Percentiles rank a stretch among this genome's conserved stretches.
These are phyloP conservation scores for Rhodamnia rubescens DNA, from an alignment of 345 rosid genomes.

Conservation along the genomic window DNA sequence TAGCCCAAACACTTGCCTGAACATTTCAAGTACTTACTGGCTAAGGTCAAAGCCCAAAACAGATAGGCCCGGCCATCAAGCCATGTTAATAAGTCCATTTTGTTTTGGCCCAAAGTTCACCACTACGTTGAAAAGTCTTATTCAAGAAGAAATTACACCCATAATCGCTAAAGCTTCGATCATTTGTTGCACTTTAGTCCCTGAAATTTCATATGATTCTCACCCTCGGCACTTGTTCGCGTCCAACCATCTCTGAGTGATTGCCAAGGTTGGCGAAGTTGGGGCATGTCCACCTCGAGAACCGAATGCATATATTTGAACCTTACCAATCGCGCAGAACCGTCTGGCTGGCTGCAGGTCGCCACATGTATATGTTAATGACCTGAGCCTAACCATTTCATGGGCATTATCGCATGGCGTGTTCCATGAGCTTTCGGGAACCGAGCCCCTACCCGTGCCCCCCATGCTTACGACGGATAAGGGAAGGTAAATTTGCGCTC, in stretches of 20 bases:
- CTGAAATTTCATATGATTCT: background rate
- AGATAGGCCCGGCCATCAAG: background rate
- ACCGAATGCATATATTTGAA: background rate
- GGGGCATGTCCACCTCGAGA: background rate
- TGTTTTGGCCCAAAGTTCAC: background rate
- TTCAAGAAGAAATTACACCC: background rate
- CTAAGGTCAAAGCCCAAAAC: background rate
- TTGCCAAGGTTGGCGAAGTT: accelerated
- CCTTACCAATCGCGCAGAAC: accelerated
- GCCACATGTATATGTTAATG: background rate
- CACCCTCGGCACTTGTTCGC: background rate
- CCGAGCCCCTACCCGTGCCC: background rate
- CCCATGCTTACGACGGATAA: background rate
- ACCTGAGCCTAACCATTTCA: accelerated
- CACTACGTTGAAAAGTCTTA: background rate
- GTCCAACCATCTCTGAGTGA: background rate
- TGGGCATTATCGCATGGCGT: background rate
- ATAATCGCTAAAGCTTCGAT: background rate
- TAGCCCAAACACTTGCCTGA: background rate
- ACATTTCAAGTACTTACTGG: background rate
- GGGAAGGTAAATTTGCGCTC: background rate
- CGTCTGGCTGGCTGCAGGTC: too few species aligned
- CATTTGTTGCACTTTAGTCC: background rate
- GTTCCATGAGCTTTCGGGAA: background rate
- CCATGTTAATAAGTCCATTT: background rate